phyloP scores from a whole-genome alignment of 768 basidiomycete species.

The Xanthoconium purpureum region DNA sequence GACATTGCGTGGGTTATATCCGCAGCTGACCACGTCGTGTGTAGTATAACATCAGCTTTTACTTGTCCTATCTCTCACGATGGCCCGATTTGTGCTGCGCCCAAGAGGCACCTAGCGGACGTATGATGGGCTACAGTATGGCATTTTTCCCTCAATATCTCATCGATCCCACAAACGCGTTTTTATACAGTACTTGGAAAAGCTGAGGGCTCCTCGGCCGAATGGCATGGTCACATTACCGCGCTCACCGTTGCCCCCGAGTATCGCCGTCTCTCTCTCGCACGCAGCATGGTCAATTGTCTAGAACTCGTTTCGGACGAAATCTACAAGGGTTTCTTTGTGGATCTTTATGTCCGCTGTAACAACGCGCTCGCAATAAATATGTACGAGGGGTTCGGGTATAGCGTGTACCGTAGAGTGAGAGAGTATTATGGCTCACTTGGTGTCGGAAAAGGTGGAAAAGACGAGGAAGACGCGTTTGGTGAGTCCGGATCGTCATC shows the following conservation, averaged over 20 bases:
- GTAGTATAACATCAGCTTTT: slow-evolving; percentile 86
- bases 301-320: slow-evolving; percentile 85
- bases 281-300: slow-evolving; percentile 79
- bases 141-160: slow-evolving; percentile 5
- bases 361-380: slow-evolving; percentile 79
- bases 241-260: slow-evolving; percentile 93
- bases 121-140: slow-evolving; percentile 93
- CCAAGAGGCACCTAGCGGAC: slow-evolving; percentile 75
- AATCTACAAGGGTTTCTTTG: slow-evolving; percentile 81
- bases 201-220: slow-evolving; percentile 70
- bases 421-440: slow-evolving; percentile 83
- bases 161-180: slow-evolving; percentile 3
- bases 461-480: slow-evolving; percentile 88
- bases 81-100: slow-evolving; percentile 92
- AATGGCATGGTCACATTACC: slow-evolving; percentile 95
- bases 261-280: slow-evolving; percentile 85
- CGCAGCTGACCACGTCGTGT: not conserved
- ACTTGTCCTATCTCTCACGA: slow-evolving; percentile 80
- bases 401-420: slow-evolving; percentile 89
- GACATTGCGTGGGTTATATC: not conserved
- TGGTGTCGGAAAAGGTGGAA: slow-evolving; percentile 71
- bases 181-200: slow-evolving; percentile 78
- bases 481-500: slow-evolving; percentile 50
- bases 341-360: slow-evolving; percentile 94
- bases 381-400: slow-evolving; percentile 92